Base-by-base conservation (phyloP, 352 stramenopile species). In the Aphanomyces invadans region DNA sequence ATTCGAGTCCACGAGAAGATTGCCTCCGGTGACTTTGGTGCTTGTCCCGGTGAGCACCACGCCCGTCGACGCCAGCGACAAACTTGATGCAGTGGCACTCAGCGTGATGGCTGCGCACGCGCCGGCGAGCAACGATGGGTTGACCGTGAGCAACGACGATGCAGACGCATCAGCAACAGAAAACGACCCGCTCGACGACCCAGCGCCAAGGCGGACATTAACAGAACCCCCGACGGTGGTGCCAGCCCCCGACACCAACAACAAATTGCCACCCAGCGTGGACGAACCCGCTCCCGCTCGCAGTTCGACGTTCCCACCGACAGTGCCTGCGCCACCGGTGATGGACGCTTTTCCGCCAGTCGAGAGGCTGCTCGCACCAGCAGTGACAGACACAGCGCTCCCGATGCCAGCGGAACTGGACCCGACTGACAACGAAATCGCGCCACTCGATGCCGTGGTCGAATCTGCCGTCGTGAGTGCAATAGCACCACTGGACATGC, bases 371-470 rank as follows among this genome's bases (percentile, higher is more conserved):
- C 55, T 63, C 19, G 55, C 55, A 15, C 55, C 55, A 11, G 26
- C n/a, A n/a, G 33, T 63, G 32, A 63, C 25, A n/a, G 71, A 77
- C 28, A 86, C 57, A 26, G 66, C 61, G 28, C 74, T 71, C 25
- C 76, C 76, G 29, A 72, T 23, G 9, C 73, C 76, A 3, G 64
- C 73, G 26, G 69, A 45, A n/a, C 75, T 73, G 48, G 55, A 66
- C 38, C 77, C 77, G 57, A 85, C 75, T n/a, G 59, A 70, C 10
- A 85, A 23, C 9, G 62, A 64, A 51, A 85, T 73, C 42, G 66
- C 52, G 25, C 80, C 80, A 65, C 72, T 76, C 9, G 49, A 55
- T 32, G 70, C 76, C n/a, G 74, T 76, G 32, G 33, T 65, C 36
- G 75, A 65, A 26, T 21, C 42, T 10, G 31, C 42, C 21, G 59